phyloP scores from a whole-genome alignment of 495 filamentous ascomycete species.

The Penicillium tannophilum region DNA sequence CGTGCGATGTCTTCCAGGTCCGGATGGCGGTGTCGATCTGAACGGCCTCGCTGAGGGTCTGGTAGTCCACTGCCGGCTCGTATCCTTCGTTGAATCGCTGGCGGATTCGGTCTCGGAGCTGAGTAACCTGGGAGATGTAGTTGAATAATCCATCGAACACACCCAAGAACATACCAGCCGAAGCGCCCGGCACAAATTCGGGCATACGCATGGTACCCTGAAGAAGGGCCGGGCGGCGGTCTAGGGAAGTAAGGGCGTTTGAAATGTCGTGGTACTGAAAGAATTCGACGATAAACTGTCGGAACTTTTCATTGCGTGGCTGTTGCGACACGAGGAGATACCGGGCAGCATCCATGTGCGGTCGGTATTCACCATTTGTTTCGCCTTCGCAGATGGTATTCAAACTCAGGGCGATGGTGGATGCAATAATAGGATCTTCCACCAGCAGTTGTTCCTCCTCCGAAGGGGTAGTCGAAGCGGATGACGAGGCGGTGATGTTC shows the following conservation, averaged over 20 bases:
- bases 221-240: constrained; percentile 55
- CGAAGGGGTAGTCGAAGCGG: constrained; percentile 10
- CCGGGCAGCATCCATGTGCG: constrained; percentile 78
- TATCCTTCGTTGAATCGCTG: constrained; percentile 60
- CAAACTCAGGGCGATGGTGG: constrained; percentile 80
- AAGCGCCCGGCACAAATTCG: constrained; percentile 71
- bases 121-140: constrained; percentile 78
- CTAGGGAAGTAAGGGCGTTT: constrained; percentile 74
- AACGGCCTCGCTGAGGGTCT: constrained; percentile 70
- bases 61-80: constrained; percentile 74
- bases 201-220: constrained; percentile 67
- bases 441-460: constrained; percentile 42
- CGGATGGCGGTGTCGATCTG: constrained; percentile 77
- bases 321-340: constrained; percentile 63
- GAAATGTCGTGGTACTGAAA: constrained; percentile 89
- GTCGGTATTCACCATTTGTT: constrained; percentile 73
- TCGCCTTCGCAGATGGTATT: constrained; percentile 81
- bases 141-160: constrained; percentile 84
- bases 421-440: constrained; percentile 66
- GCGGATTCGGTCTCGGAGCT: constrained; percentile 76
- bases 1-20: constrained; percentile 72
- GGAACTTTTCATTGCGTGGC: constrained; percentile 64
- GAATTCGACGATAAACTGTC: constrained; percentile 86
- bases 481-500: constrained; percentile 42
- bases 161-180: constrained; percentile 74